Evolutionary conservation across 148 eudicot genomes (phyloP).

Genomic region (Agrostemma githago): DNA sequence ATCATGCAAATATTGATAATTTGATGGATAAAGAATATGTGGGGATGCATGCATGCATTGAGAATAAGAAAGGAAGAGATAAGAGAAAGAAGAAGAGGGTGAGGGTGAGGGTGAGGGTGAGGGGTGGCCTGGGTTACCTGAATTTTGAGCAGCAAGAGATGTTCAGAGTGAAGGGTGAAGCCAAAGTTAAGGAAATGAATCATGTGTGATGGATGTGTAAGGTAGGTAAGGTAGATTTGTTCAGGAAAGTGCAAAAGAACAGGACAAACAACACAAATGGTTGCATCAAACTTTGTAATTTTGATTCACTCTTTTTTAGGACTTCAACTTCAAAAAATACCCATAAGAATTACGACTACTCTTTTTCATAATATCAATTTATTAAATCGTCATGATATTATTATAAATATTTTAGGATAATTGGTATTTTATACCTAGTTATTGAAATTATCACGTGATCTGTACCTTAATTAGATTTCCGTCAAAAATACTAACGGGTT

Average conservation of each 20-base stretch:
- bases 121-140: neutral
- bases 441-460: too few species aligned
- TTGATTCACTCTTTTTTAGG: too few species aligned
- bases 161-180: constrained; percentile 1
- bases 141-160: neutral
- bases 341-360: too few species aligned
- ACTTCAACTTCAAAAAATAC: too few species aligned
- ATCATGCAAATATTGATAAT: neutral
- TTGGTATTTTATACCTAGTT: too few species aligned
- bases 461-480: too few species aligned
- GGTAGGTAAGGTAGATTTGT: neutral
- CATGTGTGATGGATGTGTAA: neutral
- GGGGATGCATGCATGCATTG: constrained; percentile 20
- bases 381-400: too few species aligned
- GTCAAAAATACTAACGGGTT: too few species aligned
- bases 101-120: neutral
- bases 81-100: neutral
- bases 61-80: neutral
- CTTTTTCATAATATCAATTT: too few species aligned
- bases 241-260: neutral
- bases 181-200: neutral
- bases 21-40: neutral
- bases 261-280: neutral
- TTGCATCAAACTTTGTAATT: too few species aligned
- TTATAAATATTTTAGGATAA: too few species aligned